A percentile compares a stretch with the other conserved stretches of the same genome.
Evolutionary conservation across 2,329 filamentous ascomycete genomes (phyloP).

Genomic region (Apiospora malaysiana): DNA sequence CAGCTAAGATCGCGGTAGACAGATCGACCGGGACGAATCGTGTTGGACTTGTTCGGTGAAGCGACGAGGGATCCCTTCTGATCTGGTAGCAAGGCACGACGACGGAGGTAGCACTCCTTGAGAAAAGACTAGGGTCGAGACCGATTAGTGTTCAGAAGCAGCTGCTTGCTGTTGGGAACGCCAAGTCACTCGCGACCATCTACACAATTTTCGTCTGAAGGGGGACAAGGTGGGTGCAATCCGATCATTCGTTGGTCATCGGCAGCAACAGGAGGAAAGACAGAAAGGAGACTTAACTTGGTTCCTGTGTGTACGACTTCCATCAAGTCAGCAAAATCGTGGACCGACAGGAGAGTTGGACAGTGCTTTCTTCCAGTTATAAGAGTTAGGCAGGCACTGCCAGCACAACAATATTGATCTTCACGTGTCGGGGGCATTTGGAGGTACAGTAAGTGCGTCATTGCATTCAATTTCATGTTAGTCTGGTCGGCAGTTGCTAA

Average conservation of each 20-base stretch:
- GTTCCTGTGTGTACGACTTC: background rate
- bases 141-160: background rate
- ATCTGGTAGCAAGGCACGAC: background rate
- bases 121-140: background rate
- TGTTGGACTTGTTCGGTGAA: background rate
- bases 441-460: constrained; percentile 9
- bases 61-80: background rate
- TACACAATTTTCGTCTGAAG: background rate
- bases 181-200: background rate
- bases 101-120: background rate
- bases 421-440: background rate
- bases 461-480: background rate
- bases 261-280: background rate
- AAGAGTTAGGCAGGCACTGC: background rate
- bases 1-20: background rate
- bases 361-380: background rate
- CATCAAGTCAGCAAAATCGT: background rate
- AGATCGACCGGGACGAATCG: background rate
- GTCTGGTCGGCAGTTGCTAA: background rate
- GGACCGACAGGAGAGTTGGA: background rate
- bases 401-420: background rate
- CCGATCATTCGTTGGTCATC: background rate
- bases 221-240: background rate
- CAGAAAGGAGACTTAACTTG: background rate
- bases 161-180: background rate